Percentiles rank a stretch among this genome's conserved stretches.
These are phyloP conservation scores for Casuarina glauca DNA, from an alignment of 306 rosid genomes.

Conservation along the genomic window DNA sequence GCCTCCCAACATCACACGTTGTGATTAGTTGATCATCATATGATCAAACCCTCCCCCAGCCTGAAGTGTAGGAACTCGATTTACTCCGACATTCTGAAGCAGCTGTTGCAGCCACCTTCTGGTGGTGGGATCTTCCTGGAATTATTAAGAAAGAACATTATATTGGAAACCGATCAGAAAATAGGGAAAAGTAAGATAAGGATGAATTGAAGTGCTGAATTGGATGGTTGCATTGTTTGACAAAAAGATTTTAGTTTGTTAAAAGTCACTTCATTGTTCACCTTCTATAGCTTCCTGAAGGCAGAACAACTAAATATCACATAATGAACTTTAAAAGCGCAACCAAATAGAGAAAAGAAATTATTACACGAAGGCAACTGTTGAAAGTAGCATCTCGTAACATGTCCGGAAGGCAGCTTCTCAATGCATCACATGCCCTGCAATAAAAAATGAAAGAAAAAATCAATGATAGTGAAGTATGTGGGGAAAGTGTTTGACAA, in stretches of 20 bases:
- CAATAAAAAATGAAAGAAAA: conserved; percentile 14
- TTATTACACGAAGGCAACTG: conserved; percentile 64
- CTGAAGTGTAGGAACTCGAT: conserved; percentile 45
- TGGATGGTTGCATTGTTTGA: not conserved
- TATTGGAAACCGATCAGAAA: conserved; percentile 9
- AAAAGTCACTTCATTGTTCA: not conserved
- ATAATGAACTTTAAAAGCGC: not conserved
- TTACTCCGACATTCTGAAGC: conserved; percentile 59
- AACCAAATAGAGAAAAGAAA: not conserved
- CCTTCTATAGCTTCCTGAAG: not conserved
- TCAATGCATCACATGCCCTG: conserved; percentile 74
- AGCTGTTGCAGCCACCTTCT: conserved; percentile 70
- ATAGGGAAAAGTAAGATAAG: conserved; percentile 15
- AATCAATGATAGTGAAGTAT: too few species aligned
- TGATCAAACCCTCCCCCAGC: conserved; percentile 61
- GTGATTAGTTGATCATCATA: conserved; percentile 38
- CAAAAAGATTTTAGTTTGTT: not conserved
- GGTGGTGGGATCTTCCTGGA: conserved; percentile 78
- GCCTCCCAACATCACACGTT: not conserved
- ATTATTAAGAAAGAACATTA: conserved; percentile 17
- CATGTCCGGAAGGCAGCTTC: conserved; percentile 70
- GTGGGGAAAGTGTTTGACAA: not conserved
- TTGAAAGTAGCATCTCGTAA: conserved; percentile 64
- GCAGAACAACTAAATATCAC: not conserved
- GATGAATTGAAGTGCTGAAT: not conserved